Evolutionary conservation across 192 early-diverging fungal genomes (phyloP), one percentile per base, ranked within the genome.

Genomic region (Entomortierella chlamydospora): DNA sequence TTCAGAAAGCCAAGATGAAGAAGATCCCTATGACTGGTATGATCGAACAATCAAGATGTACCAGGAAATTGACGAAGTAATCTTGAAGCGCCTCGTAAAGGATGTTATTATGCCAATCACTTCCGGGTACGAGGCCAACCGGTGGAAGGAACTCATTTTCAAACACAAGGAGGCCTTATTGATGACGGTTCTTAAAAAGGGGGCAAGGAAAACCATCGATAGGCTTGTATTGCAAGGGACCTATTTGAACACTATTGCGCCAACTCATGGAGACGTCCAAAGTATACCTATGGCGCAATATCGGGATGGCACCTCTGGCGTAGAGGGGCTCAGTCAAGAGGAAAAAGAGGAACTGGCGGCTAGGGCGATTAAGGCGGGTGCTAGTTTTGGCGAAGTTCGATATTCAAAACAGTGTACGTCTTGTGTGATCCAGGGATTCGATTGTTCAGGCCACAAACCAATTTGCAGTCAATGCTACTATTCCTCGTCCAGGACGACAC

Each of bases 361-460:
- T 37, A 10, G 5, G 34, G 34, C 4, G 4, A 37, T 37, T 4
- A 17, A 25, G 31, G 1, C 6, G 60, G 26, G 18, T 39, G 26
- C 18, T 28, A 23, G 2, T 17, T 22, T 25, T 34, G 39, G 15
- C 25, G 17, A 49, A 20, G 31, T 50, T 49, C 57, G 57, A n/a
- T 57, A 61, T 31, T 69, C 67, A 25, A 23, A 50, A 25, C 2
- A 57, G 23, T 79, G 76, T 18, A 65, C 63, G 12, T 49, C 68
- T 5, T 79, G 76, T 57, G 42, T 66, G 2, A 17, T 55, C 6
- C 67, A 79, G 31, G 63, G 68, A 18, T 53, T 65, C 50, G 41
- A 79, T 13, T 79, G 76, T 34, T 79, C 76, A 29, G 68, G 68
- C 23, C 57, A 79, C 26, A 58, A 54, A 31, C 76, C 76, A 1